Conservation (phyloP, 192 early-diverging fungal genomes). For the Umbelopsis isabellina region DNA sequence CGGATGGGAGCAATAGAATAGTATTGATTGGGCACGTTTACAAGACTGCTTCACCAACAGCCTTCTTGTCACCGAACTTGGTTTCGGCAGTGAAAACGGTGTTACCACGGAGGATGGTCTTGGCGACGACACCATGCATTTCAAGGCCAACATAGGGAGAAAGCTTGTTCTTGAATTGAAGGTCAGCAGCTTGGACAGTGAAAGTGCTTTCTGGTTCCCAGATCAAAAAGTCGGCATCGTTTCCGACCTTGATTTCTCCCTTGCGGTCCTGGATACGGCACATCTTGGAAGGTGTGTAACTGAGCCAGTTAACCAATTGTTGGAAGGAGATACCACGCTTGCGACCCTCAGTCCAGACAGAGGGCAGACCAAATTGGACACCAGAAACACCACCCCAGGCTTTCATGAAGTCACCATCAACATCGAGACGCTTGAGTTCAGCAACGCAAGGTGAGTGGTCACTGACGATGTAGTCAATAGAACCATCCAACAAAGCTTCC, state of each 20-base stretch:
- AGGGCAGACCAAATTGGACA: constrained; percentile 78
- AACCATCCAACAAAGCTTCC: constrained; percentile 75
- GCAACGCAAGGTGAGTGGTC: constrained; percentile 85
- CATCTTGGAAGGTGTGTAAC: constrained; percentile 66
- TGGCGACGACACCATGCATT: constrained; percentile 67
- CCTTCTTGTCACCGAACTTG: constrained; percentile 19
- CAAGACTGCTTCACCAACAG: constrained; percentile 10
- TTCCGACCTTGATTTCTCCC: constrained; percentile 68
- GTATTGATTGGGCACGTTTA: background rate
- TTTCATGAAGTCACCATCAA: constrained; percentile 71
- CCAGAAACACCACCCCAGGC: constrained; percentile 86
- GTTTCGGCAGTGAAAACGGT: constrained; percentile 42
- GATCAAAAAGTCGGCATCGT: constrained; percentile 80
- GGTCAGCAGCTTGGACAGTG: constrained; percentile 50
- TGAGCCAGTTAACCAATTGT: constrained; percentile 55
- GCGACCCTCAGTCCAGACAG: constrained; percentile 78
- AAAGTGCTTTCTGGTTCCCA: constrained; percentile 73
- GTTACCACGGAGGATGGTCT: constrained; percentile 72
- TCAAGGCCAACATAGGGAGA: constrained; percentile 71
- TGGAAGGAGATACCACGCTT: constrained; percentile 58
- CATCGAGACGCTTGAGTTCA: constrained; percentile 69
- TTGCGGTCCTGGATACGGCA: constrained; percentile 64
- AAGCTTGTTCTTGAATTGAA: constrained; percentile 83
- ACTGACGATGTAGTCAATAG: constrained; percentile 81
- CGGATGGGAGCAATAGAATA: background rate